Evolutionary conservation across 164 flowering plant species (phyloP).

Genomic region (Berberis thunbergii): DNA sequence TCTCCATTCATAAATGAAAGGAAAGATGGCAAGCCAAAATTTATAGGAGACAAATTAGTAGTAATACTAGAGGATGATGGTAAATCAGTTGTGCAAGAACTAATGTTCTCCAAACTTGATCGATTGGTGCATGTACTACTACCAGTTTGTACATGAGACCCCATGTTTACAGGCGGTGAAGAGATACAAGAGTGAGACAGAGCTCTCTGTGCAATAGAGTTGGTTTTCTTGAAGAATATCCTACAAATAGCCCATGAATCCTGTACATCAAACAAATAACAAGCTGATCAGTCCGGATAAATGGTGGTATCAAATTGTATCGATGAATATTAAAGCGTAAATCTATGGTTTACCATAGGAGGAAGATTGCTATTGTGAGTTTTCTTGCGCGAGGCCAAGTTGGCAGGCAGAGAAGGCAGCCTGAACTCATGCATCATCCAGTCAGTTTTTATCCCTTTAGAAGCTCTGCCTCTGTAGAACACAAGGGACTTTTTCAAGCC

Average conservation of each 20-base stretch:
- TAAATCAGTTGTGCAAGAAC: constrained; percentile 20
- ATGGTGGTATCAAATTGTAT: not conserved
- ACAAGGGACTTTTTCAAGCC: constrained; percentile 95
- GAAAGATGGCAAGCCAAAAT: constrained; percentile 18
- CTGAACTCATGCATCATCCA: constrained; percentile 99
- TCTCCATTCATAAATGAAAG: constrained; percentile 27
- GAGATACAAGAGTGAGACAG: constrained; percentile 71
- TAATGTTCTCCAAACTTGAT: constrained; percentile 15
- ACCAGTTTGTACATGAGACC: constrained; percentile 23
- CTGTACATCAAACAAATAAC: constrained; percentile 21
- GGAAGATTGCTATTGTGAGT: constrained; percentile 45
- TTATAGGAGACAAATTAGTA: constrained; percentile 5
- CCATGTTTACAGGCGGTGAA: constrained; percentile 23
- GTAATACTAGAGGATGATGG: constrained; percentile 5
- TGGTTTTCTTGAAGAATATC: constrained; percentile 78
- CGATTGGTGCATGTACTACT: constrained; percentile 36
- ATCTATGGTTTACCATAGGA: constrained; percentile 37
- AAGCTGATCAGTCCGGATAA: not conserved
- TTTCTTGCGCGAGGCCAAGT: constrained; percentile 36
- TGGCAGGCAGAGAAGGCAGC: constrained; percentile 47
- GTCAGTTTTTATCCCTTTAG: constrained; percentile 88
- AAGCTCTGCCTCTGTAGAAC: constrained; percentile 91
- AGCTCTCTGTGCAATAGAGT: constrained; percentile 65
- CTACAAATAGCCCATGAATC: constrained; percentile 98
- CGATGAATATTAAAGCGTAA: not conserved